phyloP scores from a whole-genome alignment of 1,284 basidiomycete genomes.

The Phylloporus sp. region DNA sequence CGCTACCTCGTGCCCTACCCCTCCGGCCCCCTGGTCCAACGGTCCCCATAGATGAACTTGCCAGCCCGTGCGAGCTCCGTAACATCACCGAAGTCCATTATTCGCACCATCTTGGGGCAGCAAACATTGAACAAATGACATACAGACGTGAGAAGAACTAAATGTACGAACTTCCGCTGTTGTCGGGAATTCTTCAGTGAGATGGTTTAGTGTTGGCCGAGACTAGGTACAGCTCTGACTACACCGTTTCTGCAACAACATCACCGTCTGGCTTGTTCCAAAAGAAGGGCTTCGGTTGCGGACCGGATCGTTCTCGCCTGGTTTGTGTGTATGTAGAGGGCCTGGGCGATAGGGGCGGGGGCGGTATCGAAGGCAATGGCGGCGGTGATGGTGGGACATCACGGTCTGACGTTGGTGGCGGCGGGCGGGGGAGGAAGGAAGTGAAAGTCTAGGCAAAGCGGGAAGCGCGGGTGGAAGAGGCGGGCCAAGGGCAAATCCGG shows the following conservation, averaged over 20 bases:
- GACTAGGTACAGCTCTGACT: constrained; percentile 64
- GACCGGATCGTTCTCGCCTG: constrained; percentile 42
- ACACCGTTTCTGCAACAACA: constrained; percentile 64
- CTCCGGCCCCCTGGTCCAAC: no score
- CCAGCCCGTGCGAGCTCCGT: constrained; percentile 83
- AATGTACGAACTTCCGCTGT: constrained; percentile 73
- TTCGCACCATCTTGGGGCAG: constrained; percentile 59
- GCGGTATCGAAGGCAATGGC: constrained; percentile 41
- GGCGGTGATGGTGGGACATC: not conserved
- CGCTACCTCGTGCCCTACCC: no score
- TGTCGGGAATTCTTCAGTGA: constrained; percentile 81
- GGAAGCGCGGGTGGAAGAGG: constrained; percentile 22
- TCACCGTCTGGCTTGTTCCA: constrained; percentile 81
- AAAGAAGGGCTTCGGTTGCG: constrained; percentile 85
- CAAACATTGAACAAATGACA: not conserved
- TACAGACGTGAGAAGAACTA: not conserved
- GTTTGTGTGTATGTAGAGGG: constrained; percentile 44
- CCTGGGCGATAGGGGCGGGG: constrained; percentile 30
- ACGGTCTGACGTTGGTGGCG: not conserved
- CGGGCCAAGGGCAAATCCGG: constrained; percentile 12
- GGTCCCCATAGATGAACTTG: constrained; percentile 84
- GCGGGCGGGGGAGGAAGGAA: constrained; percentile 3
- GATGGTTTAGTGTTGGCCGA: no score
- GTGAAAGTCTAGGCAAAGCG: not conserved
- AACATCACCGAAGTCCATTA: constrained; percentile 74